Percentiles rank a stretch among this genome's conserved stretches.
These are phyloP conservation scores for Cladorrhinum sp. DNA, from an alignment of 2,329 filamentous ascomycete genomes.

Conservation along the genomic window DNA sequence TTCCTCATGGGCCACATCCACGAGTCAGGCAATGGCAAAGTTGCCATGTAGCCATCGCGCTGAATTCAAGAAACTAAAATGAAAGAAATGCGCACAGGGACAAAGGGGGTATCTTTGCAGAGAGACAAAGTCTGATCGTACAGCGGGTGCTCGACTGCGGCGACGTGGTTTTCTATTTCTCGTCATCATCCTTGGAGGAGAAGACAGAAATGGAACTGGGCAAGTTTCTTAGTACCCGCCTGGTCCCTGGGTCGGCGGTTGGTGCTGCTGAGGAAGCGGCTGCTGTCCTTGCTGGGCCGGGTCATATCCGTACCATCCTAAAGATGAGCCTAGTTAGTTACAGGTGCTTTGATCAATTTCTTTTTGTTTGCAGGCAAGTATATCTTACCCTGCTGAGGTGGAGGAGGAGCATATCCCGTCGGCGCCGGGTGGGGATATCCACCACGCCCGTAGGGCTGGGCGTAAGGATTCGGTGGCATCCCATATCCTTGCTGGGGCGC, in stretches of 20 bases:
- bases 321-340: slow-evolving; percentile 9
- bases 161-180: slow-evolving; percentile 7
- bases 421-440: slow-evolving; percentile 37
- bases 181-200: not conserved
- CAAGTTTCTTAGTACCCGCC: slow-evolving; percentile 39
- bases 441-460: slow-evolving; percentile 42
- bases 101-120: slow-evolving; percentile 1
- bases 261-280: slow-evolving; percentile 33
- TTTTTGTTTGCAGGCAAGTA: not conserved
- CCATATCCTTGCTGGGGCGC: slow-evolving; percentile 37
- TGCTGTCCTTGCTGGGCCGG: slow-evolving; percentile 37
- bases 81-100: not conserved
- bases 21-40: not conserved
- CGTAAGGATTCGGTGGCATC: slow-evolving; percentile 39
- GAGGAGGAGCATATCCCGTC: slow-evolving; percentile 41
- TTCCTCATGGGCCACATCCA: not conserved
- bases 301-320: slow-evolving; percentile 46
- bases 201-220: not conserved
- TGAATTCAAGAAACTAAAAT: not conserved
- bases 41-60: not conserved
- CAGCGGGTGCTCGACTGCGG: slow-evolving; percentile 18
- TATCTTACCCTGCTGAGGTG: slow-evolving; percentile 36
- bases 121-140: slow-evolving; percentile 24
- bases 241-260: slow-evolving; percentile 39
- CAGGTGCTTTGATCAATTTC: not conserved